Evolutionary conservation across 2,329 filamentous ascomycete genomes (phyloP), one percentile per base, ranked within the genome.

Genomic region (Fusarium praegraminearum): DNA sequence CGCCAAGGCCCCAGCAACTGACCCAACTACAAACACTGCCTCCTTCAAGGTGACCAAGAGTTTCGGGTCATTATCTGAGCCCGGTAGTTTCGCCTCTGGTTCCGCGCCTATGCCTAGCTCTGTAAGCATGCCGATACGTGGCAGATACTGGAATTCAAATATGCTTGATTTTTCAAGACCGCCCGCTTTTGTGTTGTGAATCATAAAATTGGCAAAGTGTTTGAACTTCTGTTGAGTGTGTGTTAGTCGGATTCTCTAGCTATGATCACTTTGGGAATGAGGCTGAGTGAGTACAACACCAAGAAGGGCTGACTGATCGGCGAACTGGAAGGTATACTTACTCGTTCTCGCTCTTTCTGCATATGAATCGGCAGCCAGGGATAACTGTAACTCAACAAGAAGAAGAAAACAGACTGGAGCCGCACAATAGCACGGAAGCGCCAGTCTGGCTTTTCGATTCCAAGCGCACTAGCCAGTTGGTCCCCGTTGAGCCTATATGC

Each of bases 101-200:
- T 50, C 62, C 35, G 43, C 41, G 13, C 33, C 41, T 35, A 52
- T 18, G 78, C 83, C 75, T 30, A 74, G 63, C 55, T 75, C 69
- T 16, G 79, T 81, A 46, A 77, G 76, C 66, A 75, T 78, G 24
- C 78, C 78, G 20, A 81, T 73, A 28, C 76, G 75, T 0, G 91
- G 90, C 12, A 91, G 81, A 74, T 91, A 91, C 75, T 93, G 91
- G 79, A 94, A 91, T 22, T 90, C 87, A 74, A 93, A 94, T 11
- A 80, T 82, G 2, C 86, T 87, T 72, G 89, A 85, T 47, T 85
- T 82, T 1, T 90, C 88, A 10, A 94, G 81, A 0, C 89, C 91
- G 57, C 83, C 87, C 56, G 76, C 63, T 58, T 87, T 86, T 59
- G 90, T 83, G n/a, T 90, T 85, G 18, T 91, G 84, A 4, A 91